A percentile compares a stretch with the other conserved stretches of the same genome.
Evolutionary conservation across 768 basidiomycete species (phyloP).

Genomic region (Grammothele lineata): DNA sequence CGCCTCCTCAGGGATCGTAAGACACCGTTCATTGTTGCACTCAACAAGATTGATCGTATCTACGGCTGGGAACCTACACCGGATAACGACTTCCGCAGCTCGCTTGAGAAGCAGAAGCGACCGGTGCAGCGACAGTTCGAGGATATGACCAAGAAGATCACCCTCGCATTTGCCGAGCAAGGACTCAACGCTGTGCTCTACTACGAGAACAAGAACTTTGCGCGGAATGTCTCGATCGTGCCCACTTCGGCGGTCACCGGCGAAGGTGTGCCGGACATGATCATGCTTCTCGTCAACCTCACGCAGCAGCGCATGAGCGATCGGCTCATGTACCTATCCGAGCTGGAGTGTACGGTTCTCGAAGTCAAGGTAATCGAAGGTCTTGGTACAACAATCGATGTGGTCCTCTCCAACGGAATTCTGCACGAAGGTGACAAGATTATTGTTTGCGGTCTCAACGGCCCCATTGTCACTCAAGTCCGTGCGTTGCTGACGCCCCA

Average conservation of each 20-base stretch:
- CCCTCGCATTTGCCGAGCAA: conserved; percentile 95
- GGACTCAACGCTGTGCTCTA: conserved; percentile 93
- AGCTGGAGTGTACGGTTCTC: conserved; percentile 95
- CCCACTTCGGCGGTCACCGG: conserved; percentile 98
- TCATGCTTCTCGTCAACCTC: conserved; percentile 95
- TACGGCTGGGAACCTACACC: conserved; percentile 93
- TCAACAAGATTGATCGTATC: conserved; percentile 99
- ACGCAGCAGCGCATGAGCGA: conserved; percentile 98
- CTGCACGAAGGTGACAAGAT: conserved; percentile 90
- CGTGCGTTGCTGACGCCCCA: conserved; percentile 95
- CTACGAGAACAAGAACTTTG: conserved; percentile 97
- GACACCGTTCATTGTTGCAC: conserved; percentile 97
- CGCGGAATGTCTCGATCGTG: conserved; percentile 90
- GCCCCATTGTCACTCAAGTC: conserved; percentile 93
- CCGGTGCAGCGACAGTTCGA: conserved; percentile 90
- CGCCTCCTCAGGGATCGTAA: conserved; percentile 88
- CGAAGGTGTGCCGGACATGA: conserved; percentile 99
- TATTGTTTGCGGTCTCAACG: conserved; percentile 94
- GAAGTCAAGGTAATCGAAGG: conserved; percentile 99
- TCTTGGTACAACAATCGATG: conserved; percentile 95
- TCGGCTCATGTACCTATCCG: conserved; percentile 95
- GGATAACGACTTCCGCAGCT: conserved; percentile 89
- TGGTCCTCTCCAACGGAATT: conserved; percentile 92
- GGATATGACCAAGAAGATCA: conserved; percentile 79
- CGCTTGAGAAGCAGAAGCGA: conserved; percentile 74